A percentile compares a stretch with the other conserved stretches of the same genome.
These are phyloP conservation scores for Neofusicoccum kwambonambiense DNA, from an alignment of 2,329 filamentous ascomycete genomes.

Conservation along the genomic window DNA sequence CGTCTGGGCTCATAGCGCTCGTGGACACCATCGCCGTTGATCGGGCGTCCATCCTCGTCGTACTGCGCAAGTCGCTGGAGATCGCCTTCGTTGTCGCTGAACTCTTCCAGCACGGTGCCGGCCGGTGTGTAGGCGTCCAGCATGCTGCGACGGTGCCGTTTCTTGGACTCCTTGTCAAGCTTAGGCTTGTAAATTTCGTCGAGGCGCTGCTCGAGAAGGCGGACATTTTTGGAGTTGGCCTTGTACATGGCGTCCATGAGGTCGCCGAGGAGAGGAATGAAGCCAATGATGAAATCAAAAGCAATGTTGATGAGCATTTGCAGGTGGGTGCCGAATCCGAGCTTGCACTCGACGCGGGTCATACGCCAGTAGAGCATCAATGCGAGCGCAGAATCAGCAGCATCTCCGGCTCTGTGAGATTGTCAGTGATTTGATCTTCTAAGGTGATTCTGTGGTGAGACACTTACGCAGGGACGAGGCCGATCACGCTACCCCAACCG, in stretches of 20 bases:
- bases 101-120: slow-evolving; percentile 48
- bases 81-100: slow-evolving; percentile 34
- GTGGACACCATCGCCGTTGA: slow-evolving; percentile 2
- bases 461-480: slow-evolving; percentile 73
- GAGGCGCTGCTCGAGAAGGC: slow-evolving; percentile 66
- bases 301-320: slow-evolving; percentile 80
- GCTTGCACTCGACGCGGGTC: slow-evolving; percentile 66
- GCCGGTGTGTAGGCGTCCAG: slow-evolving; percentile 26
- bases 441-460: not conserved
- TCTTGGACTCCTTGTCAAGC: slow-evolving; percentile 21
- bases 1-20: slow-evolving; percentile 12
- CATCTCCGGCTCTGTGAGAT: slow-evolving; percentile 59
- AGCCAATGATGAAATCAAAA: slow-evolving; percentile 70
- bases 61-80: not conserved
- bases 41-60: slow-evolving; percentile 26
- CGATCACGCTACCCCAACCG: slow-evolving; percentile 87
- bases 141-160: slow-evolving; percentile 17
- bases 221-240: slow-evolving; percentile 74
- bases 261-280: slow-evolving; percentile 76
- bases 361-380: slow-evolving; percentile 56
- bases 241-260: slow-evolving; percentile 70
- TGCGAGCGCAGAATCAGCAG: slow-evolving; percentile 70
- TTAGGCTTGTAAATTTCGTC: slow-evolving; percentile 63
- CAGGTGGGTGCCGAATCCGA: slow-evolving; percentile 60
- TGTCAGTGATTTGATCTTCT: not conserved